Evolutionary conservation across 805 yeast genomes (phyloP).

Genomic region (Cyberlindnera xylosilytica): DNA sequence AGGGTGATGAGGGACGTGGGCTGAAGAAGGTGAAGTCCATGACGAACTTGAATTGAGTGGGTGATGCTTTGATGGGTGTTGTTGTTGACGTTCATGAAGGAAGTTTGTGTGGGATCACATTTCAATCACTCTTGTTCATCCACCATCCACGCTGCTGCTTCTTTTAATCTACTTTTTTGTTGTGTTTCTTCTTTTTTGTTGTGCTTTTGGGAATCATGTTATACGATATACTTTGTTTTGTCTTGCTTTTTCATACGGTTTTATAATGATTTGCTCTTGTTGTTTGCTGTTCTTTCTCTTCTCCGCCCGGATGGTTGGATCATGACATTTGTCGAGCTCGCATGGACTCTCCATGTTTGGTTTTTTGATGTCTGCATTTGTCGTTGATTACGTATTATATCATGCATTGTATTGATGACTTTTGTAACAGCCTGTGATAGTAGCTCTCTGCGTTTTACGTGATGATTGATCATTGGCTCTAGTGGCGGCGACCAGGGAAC

Average conservation of each 20-base stretch:
- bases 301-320: not conserved
- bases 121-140: too few species aligned
- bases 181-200: not conserved
- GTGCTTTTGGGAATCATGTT: not conserved
- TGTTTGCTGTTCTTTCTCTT: not conserved
- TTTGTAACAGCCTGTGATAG: too few species aligned
- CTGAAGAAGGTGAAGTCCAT: constrained; percentile 10
- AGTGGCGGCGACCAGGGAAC: too few species aligned
- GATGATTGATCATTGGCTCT: too few species aligned
- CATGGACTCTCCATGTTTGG: too few species aligned
- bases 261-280: not conserved
- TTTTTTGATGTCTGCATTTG: not conserved
- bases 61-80: not conserved
- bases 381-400: not conserved
- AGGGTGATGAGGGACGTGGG: not conserved
- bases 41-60: constrained; percentile 1
- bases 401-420: not conserved
- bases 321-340: not conserved
- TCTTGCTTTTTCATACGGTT: not conserved
- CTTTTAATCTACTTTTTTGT: not conserved
- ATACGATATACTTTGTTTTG: too few species aligned
- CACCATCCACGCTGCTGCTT: too few species aligned
- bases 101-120: too few species aligned
- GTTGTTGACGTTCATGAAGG: not conserved
- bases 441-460: too few species aligned